These are phyloP conservation scores for Calonectria henricotiae DNA, from an alignment of 2,329 filamentous ascomycete species.

Conservation along the genomic window DNA sequence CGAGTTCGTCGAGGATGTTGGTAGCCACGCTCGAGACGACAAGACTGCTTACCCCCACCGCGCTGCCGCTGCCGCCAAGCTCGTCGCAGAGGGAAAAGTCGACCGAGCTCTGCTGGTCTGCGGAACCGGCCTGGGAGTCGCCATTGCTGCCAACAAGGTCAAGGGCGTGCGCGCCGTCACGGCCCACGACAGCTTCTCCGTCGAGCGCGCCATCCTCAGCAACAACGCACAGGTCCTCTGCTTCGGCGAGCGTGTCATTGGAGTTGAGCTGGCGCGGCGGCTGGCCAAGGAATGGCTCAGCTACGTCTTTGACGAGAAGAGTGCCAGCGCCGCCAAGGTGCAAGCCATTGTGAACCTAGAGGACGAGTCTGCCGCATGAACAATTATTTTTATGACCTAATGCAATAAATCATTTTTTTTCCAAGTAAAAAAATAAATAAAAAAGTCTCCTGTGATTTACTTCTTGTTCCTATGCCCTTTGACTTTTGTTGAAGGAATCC, in stretches of 20 bases:
- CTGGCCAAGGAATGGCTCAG: slow-evolving; percentile 87
- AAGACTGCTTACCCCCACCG: slow-evolving; percentile 88
- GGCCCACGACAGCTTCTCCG: slow-evolving; percentile 88
- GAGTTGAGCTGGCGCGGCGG: slow-evolving; percentile 84
- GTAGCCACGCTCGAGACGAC: slow-evolving; percentile 76
- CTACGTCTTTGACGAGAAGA: slow-evolving; percentile 82
- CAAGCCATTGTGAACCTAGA: slow-evolving; percentile 62
- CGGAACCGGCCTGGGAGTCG: slow-evolving; percentile 89
- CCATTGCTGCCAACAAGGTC: slow-evolving; percentile 92
- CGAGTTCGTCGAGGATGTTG: slow-evolving; percentile 75
- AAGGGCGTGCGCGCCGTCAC: slow-evolving; percentile 89
- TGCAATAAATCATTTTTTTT: background rate
- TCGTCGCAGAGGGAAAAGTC: slow-evolving; percentile 75
- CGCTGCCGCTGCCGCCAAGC: slow-evolving; percentile 79
- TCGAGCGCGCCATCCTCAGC: slow-evolving; percentile 85
- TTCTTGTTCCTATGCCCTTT: background rate
- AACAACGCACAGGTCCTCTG: slow-evolving; percentile 92
- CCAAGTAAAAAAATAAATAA: background rate
- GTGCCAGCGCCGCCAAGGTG: slow-evolving; percentile 65
- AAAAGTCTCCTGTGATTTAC: background rate
- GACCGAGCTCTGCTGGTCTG: slow-evolving; percentile 89
- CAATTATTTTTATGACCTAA: background rate
- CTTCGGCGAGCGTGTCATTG: slow-evolving; percentile 88
- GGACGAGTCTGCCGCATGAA: slow-evolving; percentile 29
- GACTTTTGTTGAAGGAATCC: background rate